These are phyloP conservation scores for Botryotinia globosa DNA, from an alignment of 2,329 filamentous ascomycete species.

Conservation along the genomic window DNA sequence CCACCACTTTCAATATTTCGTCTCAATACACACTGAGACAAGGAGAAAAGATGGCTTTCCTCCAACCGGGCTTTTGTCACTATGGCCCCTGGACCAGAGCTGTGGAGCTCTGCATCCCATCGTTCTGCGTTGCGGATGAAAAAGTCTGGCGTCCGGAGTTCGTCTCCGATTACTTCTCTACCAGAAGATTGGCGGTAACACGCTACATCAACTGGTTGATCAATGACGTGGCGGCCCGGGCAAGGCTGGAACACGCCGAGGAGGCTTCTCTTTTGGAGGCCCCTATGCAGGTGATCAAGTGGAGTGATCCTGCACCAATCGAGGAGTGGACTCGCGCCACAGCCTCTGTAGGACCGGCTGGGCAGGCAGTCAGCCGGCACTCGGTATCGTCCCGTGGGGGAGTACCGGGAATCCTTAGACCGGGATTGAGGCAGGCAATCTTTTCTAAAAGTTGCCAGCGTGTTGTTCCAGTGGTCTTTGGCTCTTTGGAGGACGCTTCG, in stretches of 20 bases:
- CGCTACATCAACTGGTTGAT: constrained; percentile 1
- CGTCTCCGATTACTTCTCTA: not conserved
- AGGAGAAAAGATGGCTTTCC: not conserved
- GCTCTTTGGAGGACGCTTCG: not conserved
- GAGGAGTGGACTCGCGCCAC: not conserved
- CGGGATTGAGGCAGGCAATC: constrained; percentile 5
- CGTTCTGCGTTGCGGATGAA: not conserved
- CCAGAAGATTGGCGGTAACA: constrained; percentile 6
- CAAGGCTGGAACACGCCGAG: not conserved
- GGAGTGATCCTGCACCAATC: not conserved
- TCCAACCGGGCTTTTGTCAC: not conserved
- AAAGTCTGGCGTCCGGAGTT: constrained; percentile 1
- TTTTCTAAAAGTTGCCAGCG: not conserved
- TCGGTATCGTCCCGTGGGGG: not conserved
- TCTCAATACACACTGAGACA: constrained; percentile 2
- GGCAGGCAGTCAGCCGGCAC: not conserved
- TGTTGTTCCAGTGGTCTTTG: constrained; percentile 4
- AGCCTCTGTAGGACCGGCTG: constrained; percentile 1
- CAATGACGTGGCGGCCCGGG: not conserved
- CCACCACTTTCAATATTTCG: not conserved
- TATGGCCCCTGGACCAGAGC: not conserved
- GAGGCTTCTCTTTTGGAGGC: not conserved
- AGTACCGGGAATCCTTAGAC: constrained; percentile 7
- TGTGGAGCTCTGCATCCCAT: constrained; percentile 1
- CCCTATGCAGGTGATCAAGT: not conserved